A percentile compares a stretch with the other conserved stretches of the same genome.
Evolutionary conservation across 169 alveolate genomes (phyloP).

Genomic region (Babesia ovis): DNA sequence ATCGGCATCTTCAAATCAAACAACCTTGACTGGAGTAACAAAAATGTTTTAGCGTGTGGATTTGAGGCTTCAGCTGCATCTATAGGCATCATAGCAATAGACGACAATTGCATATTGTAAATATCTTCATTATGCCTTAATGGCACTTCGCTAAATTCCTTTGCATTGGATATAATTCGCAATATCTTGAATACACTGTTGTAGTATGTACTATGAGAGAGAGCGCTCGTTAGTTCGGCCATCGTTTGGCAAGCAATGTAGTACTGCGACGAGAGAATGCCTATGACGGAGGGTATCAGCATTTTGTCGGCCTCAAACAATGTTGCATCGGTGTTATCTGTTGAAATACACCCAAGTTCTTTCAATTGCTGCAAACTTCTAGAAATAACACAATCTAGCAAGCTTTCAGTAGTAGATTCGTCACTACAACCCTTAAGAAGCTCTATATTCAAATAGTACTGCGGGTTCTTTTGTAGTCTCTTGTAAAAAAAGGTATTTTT

Average conservation of each 20-base stretch:
- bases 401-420: constrained; percentile 53
- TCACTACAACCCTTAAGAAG: constrained; percentile 25
- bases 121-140: constrained; percentile 93
- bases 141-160: constrained; percentile 90
- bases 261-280: constrained; percentile 69
- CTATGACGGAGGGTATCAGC: constrained; percentile 64
- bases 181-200: constrained; percentile 66
- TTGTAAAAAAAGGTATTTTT: constrained; percentile 85
- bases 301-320: constrained; percentile 15
- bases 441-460: constrained; percentile 68
- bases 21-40: constrained; percentile 79
- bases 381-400: constrained; percentile 33
- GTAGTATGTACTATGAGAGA: constrained; percentile 17
- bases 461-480: constrained; percentile 76
- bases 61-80: constrained; percentile 84
- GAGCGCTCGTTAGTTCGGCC: constrained; percentile 9
- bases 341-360: constrained; percentile 54
- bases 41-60: constrained; percentile 89
- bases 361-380: constrained; percentile 31
- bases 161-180: constrained; percentile 81
- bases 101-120: constrained; percentile 86
- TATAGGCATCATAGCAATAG: constrained; percentile 84
- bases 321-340: constrained; percentile 5
- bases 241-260: constrained; percentile 67
- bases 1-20: constrained; percentile 45